phyloP scores from a whole-genome alignment of 176 grass and related monocot genomes.

The Avena eriantha region DNA sequence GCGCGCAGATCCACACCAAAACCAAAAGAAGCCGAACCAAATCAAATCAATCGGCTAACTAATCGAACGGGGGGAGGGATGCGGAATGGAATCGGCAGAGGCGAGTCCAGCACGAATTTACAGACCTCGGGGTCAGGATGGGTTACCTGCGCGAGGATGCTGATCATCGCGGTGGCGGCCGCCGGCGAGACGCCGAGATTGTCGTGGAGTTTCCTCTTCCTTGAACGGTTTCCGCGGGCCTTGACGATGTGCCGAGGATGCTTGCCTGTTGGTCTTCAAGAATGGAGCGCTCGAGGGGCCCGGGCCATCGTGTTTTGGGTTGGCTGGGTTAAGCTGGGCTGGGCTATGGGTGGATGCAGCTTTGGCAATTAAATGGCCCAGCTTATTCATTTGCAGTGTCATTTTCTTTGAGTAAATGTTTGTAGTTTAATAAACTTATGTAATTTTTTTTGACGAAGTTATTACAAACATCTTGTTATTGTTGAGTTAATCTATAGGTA shows the following conservation, averaged over 20 bases:
- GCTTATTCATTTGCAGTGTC: not conserved
- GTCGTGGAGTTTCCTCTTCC: not conserved
- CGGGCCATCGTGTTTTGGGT: not conserved
- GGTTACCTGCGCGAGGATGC: conserved; percentile 63
- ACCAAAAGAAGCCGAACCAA: conserved; percentile 20
- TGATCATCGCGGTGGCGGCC: conserved; percentile 55
- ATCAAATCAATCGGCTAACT: not conserved
- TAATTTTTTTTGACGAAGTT: too few species aligned
- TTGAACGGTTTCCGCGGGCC: conserved; percentile 3
- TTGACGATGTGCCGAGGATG: not conserved
- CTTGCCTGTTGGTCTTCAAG: not conserved
- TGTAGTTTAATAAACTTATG: too few species aligned
- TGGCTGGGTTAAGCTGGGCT: not conserved
- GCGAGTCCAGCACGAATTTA: not conserved
- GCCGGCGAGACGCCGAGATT: conserved; percentile 43
- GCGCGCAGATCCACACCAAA: conserved; percentile 46
- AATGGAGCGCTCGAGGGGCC: not conserved
- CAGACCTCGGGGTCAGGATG: not conserved
- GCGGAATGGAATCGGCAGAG: not conserved
- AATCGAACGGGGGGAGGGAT: not conserved
- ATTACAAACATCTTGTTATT: too few species aligned
- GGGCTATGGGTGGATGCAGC: not conserved
- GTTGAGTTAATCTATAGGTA: too few species aligned
- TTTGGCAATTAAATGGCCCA: not conserved
- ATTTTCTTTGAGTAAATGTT: not conserved